Base-by-base conservation (phyloP, 169 alveolate genomes). In the Ichthyophthirius multifiliis region DNA sequence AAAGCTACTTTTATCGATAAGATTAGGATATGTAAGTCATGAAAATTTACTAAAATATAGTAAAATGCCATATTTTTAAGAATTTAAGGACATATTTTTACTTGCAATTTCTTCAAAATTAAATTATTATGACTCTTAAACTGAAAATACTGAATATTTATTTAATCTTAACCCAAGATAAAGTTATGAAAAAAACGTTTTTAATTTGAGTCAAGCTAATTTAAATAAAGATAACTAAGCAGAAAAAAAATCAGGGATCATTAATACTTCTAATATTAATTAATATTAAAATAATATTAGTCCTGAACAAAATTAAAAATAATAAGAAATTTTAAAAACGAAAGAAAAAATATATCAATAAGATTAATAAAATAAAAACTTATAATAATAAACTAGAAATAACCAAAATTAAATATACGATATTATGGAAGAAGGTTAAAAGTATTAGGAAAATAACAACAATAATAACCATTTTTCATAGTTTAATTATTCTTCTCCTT, bases 21-120 rank as follows among this genome's bases (percentile, higher is more conserved):
- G 55, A 67, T 23, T 67, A 12, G 46, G 55, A 5, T 67, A 37
- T 67, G 77, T 67, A 39, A 41, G 46, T 5, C 43, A 67, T 67
- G 77, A 67, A n/a, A 20, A 27, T 15, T 44, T 67, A n/a, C 30
- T 67, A 15, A 67, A 37, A 37, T 35, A 35, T 41, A 67, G 77
- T 44, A 34, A 37, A 16, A 16, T 41, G 23, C 35, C n/a, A 16
- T 34, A 37, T 3, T 67, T 67, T 39, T 34, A 67, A 20, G 39
- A 35, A 20, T 67, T 67, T 37, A 67, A 67, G 41, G 77, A 67
- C 30, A 41, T 67, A 1, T 67, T 67, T 10, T 18, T 67, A n/a
- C 3, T 37, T 18, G 77, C 77, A 16, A 39, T 67, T 37, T 34
- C 62, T 16, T 37, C 43, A 67, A 67, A 67, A 39, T 20, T 67